Base-by-base conservation (phyloP, 2,329 filamentous ascomycete genomes). In the Apiospora sp. region DNA sequence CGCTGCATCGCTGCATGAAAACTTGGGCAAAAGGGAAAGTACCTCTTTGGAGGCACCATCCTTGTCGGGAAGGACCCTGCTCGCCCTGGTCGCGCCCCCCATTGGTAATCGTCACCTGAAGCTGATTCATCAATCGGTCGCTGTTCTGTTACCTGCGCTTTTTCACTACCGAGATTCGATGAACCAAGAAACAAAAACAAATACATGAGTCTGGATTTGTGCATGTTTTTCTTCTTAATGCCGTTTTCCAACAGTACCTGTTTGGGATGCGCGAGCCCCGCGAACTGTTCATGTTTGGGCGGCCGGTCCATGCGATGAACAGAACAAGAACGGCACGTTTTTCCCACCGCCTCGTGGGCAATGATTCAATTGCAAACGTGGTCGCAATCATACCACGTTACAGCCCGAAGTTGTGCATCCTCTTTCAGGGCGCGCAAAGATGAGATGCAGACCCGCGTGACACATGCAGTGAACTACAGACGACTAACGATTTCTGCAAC, bases 81-180 rank as follows among this genome's bases (percentile, higher is more conserved):
- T 30, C 27, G 27, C 48, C 22, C n/a, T 12, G 22, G 44, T 30
- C 27, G 27, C 44, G 4, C 51, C 27, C 54, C 54, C 19, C 58
- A n/a, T 64, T 64, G 58, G 34, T 64, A 64, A 64, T 13, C 51
- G 16, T 3, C 27, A 19, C 51, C 14, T 30, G 19, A 6, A 10
- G 58, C 58, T 64, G 58, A 64, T 64, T 64, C 58, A 64, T 64
- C 58, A 37, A 41, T 41, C 6, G 27, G 30, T n/a, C 30, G 30
- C 34, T n/a, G 2, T 41, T n/a, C 19, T 10, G 19, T 22, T 49
- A n/a, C 46, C 46, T 49, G 46, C 46, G n/a, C n/a, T 6, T 48
- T 48, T 4, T 41, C 37, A 10, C 37, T 41, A 41, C 37, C 37
- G 8, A 41, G 10, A 51, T 10, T 51, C 49, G 49, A 13, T 10